Evolutionary conservation across 176 grass and related monocot species (phyloP).

Genomic region (Triticum turgidum): DNA sequence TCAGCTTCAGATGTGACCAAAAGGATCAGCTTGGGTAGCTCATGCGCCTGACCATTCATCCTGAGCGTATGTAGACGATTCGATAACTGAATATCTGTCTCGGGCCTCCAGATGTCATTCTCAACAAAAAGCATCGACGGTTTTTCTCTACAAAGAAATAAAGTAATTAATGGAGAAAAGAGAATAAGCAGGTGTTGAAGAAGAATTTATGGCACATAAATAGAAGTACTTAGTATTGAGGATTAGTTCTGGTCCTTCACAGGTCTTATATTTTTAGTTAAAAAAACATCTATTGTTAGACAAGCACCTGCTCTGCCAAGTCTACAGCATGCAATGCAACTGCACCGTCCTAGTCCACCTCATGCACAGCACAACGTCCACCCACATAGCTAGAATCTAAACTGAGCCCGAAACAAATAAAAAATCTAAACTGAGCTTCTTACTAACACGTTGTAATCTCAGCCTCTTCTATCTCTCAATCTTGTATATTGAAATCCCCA

Average conservation of each 20-base stretch:
- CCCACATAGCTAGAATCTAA: not conserved
- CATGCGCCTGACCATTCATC: slow-evolving; percentile 34
- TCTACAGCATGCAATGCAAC: not conserved
- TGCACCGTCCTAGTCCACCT: not conserved
- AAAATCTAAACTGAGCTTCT: not conserved
- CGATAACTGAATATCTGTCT: slow-evolving; percentile 48
- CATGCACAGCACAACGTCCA: not conserved
- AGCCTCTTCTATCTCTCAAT: not conserved
- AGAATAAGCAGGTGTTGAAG: not conserved
- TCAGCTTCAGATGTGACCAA: slow-evolving; percentile 75
- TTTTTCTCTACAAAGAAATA: slow-evolving; percentile 40
- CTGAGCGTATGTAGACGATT: slow-evolving; percentile 42
- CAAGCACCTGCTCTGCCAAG: not conserved
- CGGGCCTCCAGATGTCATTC: slow-evolving; percentile 63
- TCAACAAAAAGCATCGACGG: slow-evolving; percentile 64
- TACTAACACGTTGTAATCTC: not conserved
- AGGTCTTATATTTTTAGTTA: not conserved
- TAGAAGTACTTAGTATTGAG: not conserved
- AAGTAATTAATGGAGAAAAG: not conserved
- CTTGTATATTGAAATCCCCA: not conserved
- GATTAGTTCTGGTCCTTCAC: not conserved
- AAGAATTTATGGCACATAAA: not conserved
- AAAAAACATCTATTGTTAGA: not conserved
- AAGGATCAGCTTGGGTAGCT: slow-evolving; percentile 60
- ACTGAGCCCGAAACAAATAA: not conserved